These are phyloP conservation scores for Botrytis byssoidea DNA, from an alignment of 2,329 filamentous ascomycete species.

Conservation along the genomic window DNA sequence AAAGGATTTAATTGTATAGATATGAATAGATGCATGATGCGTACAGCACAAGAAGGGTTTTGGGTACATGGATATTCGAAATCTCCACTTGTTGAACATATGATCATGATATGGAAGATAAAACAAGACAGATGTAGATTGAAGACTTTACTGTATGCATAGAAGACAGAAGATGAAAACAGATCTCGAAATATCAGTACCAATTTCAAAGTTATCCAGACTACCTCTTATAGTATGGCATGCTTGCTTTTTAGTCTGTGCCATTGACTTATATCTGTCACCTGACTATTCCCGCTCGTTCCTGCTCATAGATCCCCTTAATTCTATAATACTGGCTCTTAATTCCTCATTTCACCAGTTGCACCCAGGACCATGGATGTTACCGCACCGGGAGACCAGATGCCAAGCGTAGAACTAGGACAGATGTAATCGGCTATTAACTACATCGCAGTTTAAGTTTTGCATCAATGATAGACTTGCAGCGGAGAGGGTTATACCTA, in stretches of 20 bases:
- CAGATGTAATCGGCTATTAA: not conserved
- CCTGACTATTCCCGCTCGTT: not conserved
- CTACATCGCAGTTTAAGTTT: not conserved
- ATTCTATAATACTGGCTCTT: not conserved
- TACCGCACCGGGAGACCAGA: not conserved
- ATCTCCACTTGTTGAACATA: not conserved
- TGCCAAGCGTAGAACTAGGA: not conserved
- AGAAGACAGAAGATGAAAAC: not conserved
- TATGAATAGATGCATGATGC: not conserved
- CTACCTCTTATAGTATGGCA: not conserved
- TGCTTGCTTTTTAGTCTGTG: not conserved
- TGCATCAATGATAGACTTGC: not conserved
- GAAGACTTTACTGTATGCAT: not conserved
- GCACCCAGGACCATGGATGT: not conserved
- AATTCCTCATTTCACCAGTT: not conserved
- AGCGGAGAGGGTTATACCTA: not conserved
- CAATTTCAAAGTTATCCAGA: not conserved
- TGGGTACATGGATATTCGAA: not conserved
- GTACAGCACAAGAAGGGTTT: not conserved
- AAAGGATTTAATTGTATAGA: slow-evolving; percentile 20
- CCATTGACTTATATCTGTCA: not conserved
- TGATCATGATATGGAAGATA: not conserved
- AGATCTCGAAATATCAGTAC: not conserved
- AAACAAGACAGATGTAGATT: not conserved
- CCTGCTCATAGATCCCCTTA: not conserved